These are phyloP conservation scores for Thuidium tamariscinum DNA, from an alignment of 225 moss, liverwort and hornwort species.

Conservation along the genomic window DNA sequence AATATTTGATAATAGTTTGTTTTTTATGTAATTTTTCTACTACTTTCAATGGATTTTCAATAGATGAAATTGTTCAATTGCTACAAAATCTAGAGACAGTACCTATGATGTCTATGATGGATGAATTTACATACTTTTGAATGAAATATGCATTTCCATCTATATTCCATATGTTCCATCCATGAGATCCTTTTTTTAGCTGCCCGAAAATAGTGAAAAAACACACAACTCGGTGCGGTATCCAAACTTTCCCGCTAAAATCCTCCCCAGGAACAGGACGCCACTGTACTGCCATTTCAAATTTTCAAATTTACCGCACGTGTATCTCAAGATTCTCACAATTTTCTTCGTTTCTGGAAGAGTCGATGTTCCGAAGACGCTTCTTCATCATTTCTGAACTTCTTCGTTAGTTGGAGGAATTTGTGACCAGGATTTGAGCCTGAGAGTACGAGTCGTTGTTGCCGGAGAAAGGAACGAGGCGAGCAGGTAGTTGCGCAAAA, in stretches of 20 bases:
- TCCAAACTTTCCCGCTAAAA: neutral
- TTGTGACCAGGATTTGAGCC: neutral
- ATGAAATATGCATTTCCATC: neutral
- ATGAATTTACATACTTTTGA: neutral
- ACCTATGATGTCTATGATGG: fast-evolving
- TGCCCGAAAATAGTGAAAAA: too few relatives aligned
- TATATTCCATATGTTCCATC: neutral
- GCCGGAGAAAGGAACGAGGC: neutral
- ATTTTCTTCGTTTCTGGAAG: neutral
- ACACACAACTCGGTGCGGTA: too few relatives aligned
- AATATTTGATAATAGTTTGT: too few relatives aligned
- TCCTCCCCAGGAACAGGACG: neutral
- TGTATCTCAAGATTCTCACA: neutral
- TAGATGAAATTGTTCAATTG: neutral
- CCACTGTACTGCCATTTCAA: neutral
- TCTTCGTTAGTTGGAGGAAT: neutral
- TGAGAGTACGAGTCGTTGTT: neutral
- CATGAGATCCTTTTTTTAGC: too few relatives aligned
- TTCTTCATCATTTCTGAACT: neutral
- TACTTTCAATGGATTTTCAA: too few relatives aligned
- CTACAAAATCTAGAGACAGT: neutral
- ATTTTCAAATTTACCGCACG: neutral
- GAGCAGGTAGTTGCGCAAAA: neutral
- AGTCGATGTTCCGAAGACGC: neutral
- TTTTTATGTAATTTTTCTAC: too few relatives aligned